Evolutionary conservation across 2,329 filamentous ascomycete genomes (phyloP).

Genomic region (Alternaria postmessia): DNA sequence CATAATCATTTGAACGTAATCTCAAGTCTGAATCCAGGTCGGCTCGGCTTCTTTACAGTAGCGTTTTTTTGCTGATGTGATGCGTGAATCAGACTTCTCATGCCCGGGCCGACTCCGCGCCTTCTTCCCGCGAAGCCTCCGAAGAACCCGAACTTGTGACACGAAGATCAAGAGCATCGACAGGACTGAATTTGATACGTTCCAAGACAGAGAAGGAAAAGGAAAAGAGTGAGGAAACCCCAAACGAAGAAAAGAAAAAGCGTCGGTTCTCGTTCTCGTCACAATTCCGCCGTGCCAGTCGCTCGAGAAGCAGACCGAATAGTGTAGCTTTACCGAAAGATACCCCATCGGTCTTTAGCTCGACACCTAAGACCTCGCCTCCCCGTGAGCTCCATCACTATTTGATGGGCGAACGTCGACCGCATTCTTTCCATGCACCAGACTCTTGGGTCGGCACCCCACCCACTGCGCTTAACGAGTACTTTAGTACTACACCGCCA

Average conservation of each 20-base stretch:
- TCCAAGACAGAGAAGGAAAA: conserved; percentile 21
- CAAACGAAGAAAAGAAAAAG: conserved; percentile 37
- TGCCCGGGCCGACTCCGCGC: conserved; percentile 33
- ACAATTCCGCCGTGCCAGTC: conserved; percentile 45
- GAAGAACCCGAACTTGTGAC: conserved; percentile 41
- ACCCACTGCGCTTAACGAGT: conserved; percentile 16
- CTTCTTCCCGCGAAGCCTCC: conserved; percentile 42
- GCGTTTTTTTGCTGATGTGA: conserved; percentile 48
- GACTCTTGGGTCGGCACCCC: conserved; percentile 34
- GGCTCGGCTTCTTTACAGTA: conserved; percentile 6
- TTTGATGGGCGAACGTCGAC: conserved; percentile 24
- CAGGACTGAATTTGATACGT: conserved; percentile 12
- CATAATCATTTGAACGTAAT: conserved; percentile 43
- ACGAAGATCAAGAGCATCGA: conserved; percentile 25
- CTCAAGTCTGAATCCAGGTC: conserved; percentile 15
- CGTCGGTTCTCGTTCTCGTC: conserved; percentile 45
- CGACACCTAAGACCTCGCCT: conserved; percentile 31
- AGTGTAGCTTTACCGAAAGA: conserved; percentile 39
- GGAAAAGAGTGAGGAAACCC: conserved; percentile 17
- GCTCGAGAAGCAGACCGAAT: conserved; percentile 41
- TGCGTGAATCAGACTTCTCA: conserved; percentile 43
- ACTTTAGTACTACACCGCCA: conserved; percentile 19
- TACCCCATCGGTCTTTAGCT: conserved; percentile 14
- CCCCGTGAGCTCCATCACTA: conserved; percentile 33
- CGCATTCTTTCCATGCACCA: conserved; percentile 44